A percentile compares a stretch with the other conserved stretches of the same genome.
Conservation (phyloP, 1,284 basidiomycete species). For the Trichosporon coremiiforme region DNA sequence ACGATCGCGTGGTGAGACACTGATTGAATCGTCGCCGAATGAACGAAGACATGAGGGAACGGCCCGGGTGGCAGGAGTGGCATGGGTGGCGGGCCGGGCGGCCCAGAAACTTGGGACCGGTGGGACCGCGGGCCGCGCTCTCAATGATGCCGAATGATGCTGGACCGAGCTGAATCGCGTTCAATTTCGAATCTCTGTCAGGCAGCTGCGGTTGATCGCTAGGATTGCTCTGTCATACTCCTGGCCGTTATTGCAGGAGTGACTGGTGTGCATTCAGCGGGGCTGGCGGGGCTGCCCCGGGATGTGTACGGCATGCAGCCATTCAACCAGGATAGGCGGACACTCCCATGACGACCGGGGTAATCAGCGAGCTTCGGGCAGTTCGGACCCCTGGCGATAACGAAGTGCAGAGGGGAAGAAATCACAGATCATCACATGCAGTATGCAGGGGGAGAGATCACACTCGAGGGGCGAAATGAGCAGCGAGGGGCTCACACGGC, state of each 20-base stretch:
- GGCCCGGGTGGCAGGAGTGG: too few relatives aligned
- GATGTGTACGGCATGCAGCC: background rate
- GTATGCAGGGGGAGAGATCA: background rate
- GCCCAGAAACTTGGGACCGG: background rate
- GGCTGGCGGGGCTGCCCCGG: too few relatives aligned
- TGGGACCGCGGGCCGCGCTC: background rate
- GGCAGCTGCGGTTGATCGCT: too few relatives aligned
- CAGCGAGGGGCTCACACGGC: background rate
- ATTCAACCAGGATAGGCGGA: background rate
- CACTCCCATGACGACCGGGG: background rate
- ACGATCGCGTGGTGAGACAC: background rate
- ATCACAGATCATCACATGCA: background rate
- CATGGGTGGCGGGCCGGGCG: too few relatives aligned
- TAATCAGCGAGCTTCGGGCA: background rate
- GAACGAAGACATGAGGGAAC: too few relatives aligned
- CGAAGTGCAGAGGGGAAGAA: background rate
- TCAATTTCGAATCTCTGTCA: too few relatives aligned
- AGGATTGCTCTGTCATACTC: too few relatives aligned
- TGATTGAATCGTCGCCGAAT: background rate
- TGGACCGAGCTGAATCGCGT: too few relatives aligned
- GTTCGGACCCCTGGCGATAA: background rate
- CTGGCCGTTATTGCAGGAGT: background rate
- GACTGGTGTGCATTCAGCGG: too few relatives aligned
- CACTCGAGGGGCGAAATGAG: constrained; percentile 9
- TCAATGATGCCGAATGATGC: background rate